Evolutionary conservation across 495 filamentous ascomycete genomes (phyloP).

Genomic region (Lepidopterella palustris): DNA sequence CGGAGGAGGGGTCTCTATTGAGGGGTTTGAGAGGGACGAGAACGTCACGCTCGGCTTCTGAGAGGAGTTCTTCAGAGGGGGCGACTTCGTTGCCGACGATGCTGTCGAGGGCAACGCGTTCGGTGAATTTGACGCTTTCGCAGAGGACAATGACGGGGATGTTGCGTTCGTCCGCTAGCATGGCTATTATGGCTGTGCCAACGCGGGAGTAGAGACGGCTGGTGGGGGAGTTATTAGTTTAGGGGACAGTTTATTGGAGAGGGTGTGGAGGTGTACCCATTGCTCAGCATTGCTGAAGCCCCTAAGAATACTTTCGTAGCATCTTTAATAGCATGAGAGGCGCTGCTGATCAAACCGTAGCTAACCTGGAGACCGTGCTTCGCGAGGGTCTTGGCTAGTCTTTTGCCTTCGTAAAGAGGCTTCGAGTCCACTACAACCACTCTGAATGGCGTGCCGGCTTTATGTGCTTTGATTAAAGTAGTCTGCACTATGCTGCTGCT

Average conservation of each 20-base stretch:
- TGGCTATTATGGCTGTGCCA: slow-evolving; percentile 83
- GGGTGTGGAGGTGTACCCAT: slow-evolving; percentile 40
- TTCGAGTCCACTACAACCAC: slow-evolving; percentile 82
- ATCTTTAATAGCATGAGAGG: slow-evolving; percentile 63
- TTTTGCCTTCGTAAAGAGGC: slow-evolving; percentile 73
- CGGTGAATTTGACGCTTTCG: slow-evolving; percentile 93
- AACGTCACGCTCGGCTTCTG: slow-evolving; percentile 21
- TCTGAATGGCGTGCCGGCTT: slow-evolving; percentile 62
- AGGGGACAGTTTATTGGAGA: slow-evolving; percentile 1
- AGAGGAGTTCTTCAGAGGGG: slow-evolving; percentile 54
- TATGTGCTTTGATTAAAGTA: slow-evolving; percentile 65
- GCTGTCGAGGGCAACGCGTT: slow-evolving; percentile 79
- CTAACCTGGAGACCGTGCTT: slow-evolving; percentile 64
- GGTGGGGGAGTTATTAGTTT: slow-evolving; percentile 27
- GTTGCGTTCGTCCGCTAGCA: slow-evolving; percentile 66
- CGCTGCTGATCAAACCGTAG: slow-evolving; percentile 71
- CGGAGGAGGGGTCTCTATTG: slow-evolving; percentile 19
- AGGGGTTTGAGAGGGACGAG: slow-evolving; percentile 25
- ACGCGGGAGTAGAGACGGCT: slow-evolving; percentile 75
- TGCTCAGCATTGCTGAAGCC: slow-evolving; percentile 84
- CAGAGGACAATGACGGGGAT: slow-evolving; percentile 86
- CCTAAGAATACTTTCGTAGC: slow-evolving; percentile 80
- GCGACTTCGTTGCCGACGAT: slow-evolving; percentile 92
- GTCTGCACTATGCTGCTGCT: slow-evolving; percentile 78
- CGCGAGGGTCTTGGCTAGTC: slow-evolving; percentile 60